These are phyloP conservation scores for Lanmaoa rubissima DNA, from an alignment of 768 basidiomycete genomes.

Conservation along the genomic window DNA sequence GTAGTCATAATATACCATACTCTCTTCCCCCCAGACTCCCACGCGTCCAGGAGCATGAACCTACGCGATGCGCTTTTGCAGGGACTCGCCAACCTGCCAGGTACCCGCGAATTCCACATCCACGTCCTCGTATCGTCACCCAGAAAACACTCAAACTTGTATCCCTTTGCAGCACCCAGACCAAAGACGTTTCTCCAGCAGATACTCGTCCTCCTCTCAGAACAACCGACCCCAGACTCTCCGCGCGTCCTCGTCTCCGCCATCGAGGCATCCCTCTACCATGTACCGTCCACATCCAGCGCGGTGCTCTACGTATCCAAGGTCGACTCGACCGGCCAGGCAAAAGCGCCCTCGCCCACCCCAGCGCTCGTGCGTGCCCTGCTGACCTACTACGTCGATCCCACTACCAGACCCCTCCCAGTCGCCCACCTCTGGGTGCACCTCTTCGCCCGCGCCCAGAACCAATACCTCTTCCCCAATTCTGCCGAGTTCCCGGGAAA, in stretches of 20 bases:
- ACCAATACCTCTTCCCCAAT: conserved; percentile 93
- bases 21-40: conserved; percentile 10
- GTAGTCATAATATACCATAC: conserved; percentile 24
- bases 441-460: conserved; percentile 86
- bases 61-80: conserved; percentile 64
- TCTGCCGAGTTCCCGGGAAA: conserved; percentile 70
- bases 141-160: conserved; percentile 65
- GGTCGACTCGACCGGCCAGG: conserved; percentile 89
- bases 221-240: conserved; percentile 48
- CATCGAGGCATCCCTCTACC: conserved; percentile 78
- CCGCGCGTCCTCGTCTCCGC: conserved; percentile 68
- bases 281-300: conserved; percentile 62
- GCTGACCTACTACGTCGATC: conserved; percentile 60
- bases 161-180: conserved; percentile 68
- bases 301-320: conserved; percentile 90
- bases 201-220: conserved; percentile 71
- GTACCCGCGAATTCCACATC: conserved; percentile 68
- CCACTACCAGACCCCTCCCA: conserved; percentile 56
- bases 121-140: conserved; percentile 72
- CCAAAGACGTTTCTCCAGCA: conserved; percentile 73
- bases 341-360: conserved; percentile 62
- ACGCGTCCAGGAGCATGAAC: conserved; percentile 33
- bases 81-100: conserved; percentile 56
- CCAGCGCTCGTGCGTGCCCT: conserved; percentile 64
- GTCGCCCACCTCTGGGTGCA: conserved; percentile 72